A percentile compares a stretch with the other conserved stretches of the same genome.
Conservation (phyloP, 129 eudicot species). For the Heracleum sosnowskyi region DNA sequence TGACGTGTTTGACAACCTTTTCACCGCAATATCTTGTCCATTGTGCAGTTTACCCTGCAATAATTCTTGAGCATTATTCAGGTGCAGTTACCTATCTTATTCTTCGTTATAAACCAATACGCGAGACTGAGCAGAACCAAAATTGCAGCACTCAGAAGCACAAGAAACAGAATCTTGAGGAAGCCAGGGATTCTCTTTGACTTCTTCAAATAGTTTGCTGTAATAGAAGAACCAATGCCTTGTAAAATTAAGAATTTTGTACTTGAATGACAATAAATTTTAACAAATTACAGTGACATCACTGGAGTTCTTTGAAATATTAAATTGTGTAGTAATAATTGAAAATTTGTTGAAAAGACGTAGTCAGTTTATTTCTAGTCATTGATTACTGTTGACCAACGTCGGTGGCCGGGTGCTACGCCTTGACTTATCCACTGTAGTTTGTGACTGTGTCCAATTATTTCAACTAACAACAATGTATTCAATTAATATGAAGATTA, state of each 20-base stretch:
- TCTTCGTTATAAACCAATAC: slow-evolving; percentile 24
- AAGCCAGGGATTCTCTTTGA: slow-evolving; percentile 11
- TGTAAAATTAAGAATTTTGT: background rate
- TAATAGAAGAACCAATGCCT: background rate
- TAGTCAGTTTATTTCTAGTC: background rate
- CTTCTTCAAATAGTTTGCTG: slow-evolving; percentile 33
- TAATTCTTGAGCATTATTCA: background rate
- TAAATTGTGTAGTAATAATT: too few species aligned
- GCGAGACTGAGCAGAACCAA: slow-evolving; percentile 10
- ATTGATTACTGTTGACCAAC: background rate
- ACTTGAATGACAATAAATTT: background rate
- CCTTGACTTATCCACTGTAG: background rate
- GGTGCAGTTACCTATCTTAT: slow-evolving; percentile 26
- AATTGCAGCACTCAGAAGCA: slow-evolving; percentile 17
- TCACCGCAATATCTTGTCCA: slow-evolving; percentile 17
- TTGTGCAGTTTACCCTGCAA: slow-evolving; percentile 16
- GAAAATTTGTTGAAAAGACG: too few species aligned
- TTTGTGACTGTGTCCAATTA: background rate
- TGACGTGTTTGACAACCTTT: slow-evolving; percentile 2
- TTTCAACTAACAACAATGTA: background rate
- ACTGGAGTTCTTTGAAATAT: background rate
- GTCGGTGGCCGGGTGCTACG: background rate
- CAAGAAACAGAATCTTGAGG: slow-evolving; percentile 12
- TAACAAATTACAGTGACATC: background rate
- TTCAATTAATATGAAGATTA: background rate